Base-by-base conservation (phyloP, 176 grass and related monocot species). In the Canna indica region DNA sequence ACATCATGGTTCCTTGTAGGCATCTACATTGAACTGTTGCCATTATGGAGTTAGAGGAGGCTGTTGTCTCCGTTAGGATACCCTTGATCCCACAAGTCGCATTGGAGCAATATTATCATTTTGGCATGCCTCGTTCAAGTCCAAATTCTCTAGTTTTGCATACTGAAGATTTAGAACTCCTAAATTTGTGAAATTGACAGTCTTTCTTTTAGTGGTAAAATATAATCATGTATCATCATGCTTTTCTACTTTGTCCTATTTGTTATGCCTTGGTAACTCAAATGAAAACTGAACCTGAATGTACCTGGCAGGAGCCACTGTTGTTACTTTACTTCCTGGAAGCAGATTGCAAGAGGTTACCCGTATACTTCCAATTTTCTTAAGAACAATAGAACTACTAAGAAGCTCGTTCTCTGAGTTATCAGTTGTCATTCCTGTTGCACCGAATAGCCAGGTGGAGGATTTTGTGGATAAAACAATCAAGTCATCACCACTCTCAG, bases 291-390 rank as follows among this genome's bases (percentile, higher is more conserved):
- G 54, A 91, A 67, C 75, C 38, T 82, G 64, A 68, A 74, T 22
- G 54, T 64, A 47, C 70, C 72, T 86, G 71, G 38, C 83, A 97
- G 93, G 83, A 71, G 56, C 81, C 36, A 97, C 81, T 60, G 81
- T 97, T 64, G 70, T 97, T 79, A 90, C 81, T 61, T 78, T 97
- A 70, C 63, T 92, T 45, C 93, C 93, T 79, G 88, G 93, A 84
- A 97, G 93, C 81, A 86, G 93, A 80, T 73, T 97, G 76, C 93
- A 97, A 81, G 93, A 92, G 77, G 93, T 92, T 48, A 88, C 68
- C 69, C 68, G 79, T 24, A 97, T 97, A 79, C 88, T 97, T 75
- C 93, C 93, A 32, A 87, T 92, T 69, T 97, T 83, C 73, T 70
- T 88, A 68, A 70, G 76, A 72, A 82, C 86, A 67, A 72, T 81